phyloP scores from a whole-genome alignment of 169 alveolate genomes.

The Babesia bigemina region DNA sequence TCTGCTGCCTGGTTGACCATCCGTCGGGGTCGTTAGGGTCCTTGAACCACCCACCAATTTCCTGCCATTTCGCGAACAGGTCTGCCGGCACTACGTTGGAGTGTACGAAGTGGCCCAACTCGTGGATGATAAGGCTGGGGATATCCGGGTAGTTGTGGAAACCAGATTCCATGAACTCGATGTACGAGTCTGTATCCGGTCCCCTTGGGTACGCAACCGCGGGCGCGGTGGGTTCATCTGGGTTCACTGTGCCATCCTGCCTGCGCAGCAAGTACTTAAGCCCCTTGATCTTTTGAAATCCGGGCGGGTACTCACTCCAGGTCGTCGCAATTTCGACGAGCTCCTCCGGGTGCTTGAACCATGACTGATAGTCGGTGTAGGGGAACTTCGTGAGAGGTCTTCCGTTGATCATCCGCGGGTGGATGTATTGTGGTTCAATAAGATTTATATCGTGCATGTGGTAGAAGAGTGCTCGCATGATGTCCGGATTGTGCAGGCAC shows the following conservation, averaged over 20 bases:
- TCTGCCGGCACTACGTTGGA: conserved; percentile 62
- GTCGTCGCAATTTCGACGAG: conserved; percentile 78
- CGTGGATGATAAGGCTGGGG: conserved; percentile 73
- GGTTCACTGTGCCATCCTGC: conserved; percentile 75
- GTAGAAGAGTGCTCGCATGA: conserved; percentile 50
- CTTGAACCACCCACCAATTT: conserved; percentile 73
- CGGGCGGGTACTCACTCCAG: conserved; percentile 80
- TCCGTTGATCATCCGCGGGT: conserved; percentile 3
- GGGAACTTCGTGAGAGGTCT: conserved; percentile 65
- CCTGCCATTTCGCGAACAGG: conserved; percentile 56
- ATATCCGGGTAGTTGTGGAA: conserved; percentile 73
- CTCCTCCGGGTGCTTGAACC: conserved; percentile 79
- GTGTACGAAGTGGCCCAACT: conserved; percentile 75
- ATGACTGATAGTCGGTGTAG: conserved; percentile 70
- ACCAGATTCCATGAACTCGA: conserved; percentile 81
- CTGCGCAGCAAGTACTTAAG: conserved; percentile 72
- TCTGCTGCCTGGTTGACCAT: conserved; percentile 76
- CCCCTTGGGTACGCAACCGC: conserved; percentile 84
- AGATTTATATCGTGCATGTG: conserved; percentile 72
- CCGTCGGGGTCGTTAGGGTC: conserved; percentile 76
- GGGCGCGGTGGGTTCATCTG: conserved; percentile 81
- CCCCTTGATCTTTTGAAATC: conserved; percentile 77
- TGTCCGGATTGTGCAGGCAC: conserved; percentile 54
- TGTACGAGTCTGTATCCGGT: conserved; percentile 62
- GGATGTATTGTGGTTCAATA: conserved; percentile 68